Percentiles rank a stretch among this genome's conserved stretches.
phyloP scores from a whole-genome alignment of 495 filamentous ascomycete species.

The Usnea hakonensis region DNA sequence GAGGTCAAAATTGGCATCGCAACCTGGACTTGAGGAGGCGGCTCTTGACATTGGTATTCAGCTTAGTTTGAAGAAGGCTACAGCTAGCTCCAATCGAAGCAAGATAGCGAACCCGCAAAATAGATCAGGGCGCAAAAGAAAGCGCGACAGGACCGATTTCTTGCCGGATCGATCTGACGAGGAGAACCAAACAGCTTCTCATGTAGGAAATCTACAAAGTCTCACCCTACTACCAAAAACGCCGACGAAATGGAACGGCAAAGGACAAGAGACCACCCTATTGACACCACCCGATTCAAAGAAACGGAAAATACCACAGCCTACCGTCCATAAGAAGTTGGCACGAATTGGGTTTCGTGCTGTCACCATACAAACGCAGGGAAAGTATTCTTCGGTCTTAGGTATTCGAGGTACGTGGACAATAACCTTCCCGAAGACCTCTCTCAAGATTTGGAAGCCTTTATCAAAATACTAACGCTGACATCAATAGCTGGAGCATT shows the following conservation, averaged over 20 bases:
- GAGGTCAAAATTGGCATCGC: not conserved
- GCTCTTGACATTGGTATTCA: not conserved
- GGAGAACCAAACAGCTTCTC: not conserved
- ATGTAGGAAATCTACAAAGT: not conserved
- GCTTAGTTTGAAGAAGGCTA: not conserved
- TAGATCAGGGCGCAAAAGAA: not conserved
- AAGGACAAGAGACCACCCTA: not conserved
- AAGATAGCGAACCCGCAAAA: not conserved
- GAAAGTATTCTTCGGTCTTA: not conserved
- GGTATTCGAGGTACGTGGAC: not conserved
- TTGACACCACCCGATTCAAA: not conserved
- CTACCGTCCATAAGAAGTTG: not conserved
- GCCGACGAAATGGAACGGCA: not conserved
- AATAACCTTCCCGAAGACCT: not conserved
- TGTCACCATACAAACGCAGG: not conserved
- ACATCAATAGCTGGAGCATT: not conserved
- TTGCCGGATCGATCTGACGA: not conserved
- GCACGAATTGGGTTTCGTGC: not conserved
- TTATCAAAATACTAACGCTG: too few relatives aligned
- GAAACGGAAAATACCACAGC: not conserved
- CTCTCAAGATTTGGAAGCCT: not conserved
- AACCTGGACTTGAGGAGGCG: not conserved
- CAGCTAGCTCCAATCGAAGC: not conserved
- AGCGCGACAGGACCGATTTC: not conserved
- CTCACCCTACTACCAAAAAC: not conserved